Evolutionary conservation across 805 yeast species (phyloP).

Genomic region (Candida alai): DNA sequence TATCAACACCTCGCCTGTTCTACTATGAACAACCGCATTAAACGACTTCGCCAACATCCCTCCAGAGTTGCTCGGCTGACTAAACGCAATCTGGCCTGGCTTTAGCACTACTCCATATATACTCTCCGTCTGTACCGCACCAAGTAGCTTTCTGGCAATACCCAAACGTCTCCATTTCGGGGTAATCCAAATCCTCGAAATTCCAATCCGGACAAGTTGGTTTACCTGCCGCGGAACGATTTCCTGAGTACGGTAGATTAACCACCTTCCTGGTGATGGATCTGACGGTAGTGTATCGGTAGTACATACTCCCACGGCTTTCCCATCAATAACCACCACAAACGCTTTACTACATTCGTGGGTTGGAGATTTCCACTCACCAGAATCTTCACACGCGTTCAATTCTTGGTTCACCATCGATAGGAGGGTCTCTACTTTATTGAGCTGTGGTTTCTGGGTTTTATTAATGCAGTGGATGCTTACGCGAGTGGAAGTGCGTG

Average conservation of each 20-base stretch:
- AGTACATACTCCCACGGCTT: constrained; percentile 55
- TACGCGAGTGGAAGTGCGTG: constrained; percentile 15
- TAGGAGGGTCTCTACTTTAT: constrained; percentile 32
- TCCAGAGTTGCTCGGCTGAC: constrained; percentile 70
- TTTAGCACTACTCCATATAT: constrained; percentile 47
- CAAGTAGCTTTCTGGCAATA: constrained; percentile 44
- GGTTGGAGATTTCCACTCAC: constrained; percentile 25
- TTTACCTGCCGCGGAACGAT: constrained; percentile 46
- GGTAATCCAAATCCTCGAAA: constrained; percentile 44
- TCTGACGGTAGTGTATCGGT: constrained; percentile 39
- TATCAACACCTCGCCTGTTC: constrained; percentile 45
- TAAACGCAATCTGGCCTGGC: constrained; percentile 54
- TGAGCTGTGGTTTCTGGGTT: constrained; percentile 18
- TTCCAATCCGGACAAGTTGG: constrained; percentile 28
- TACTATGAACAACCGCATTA: constrained; percentile 51
- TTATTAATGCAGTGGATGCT: constrained; percentile 20
- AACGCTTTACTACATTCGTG: constrained; percentile 33
- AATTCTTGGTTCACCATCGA: constrained; percentile 56
- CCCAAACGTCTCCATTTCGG: constrained; percentile 47
- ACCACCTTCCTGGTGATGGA: constrained; percentile 49
- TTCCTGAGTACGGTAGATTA: constrained; percentile 49
- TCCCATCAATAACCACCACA: constrained; percentile 41
- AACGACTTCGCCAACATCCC: constrained; percentile 53
- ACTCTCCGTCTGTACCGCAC: constrained; percentile 39
- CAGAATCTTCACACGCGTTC: constrained; percentile 46